These are phyloP conservation scores for Metroxylon sagu DNA, from an alignment of 176 grass and related monocot species.

Conservation along the genomic window DNA sequence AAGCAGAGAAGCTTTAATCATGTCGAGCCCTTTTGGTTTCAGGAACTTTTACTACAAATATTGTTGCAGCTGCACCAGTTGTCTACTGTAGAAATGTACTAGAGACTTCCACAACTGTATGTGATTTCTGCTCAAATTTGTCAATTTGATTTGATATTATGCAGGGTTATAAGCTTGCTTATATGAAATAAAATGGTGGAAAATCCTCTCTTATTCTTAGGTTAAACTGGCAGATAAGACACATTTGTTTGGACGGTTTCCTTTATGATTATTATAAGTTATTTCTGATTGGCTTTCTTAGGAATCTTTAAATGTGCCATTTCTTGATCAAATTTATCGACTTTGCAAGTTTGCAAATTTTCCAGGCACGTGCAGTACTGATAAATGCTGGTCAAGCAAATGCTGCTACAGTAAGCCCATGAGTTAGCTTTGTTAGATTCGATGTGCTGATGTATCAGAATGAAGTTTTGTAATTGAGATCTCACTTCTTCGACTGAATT, in stretches of 20 bases:
- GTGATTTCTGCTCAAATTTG: background rate
- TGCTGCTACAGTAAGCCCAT: constrained; percentile 87
- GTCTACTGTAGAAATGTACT: constrained; percentile 70
- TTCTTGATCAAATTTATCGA: background rate
- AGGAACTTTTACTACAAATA: constrained; percentile 90
- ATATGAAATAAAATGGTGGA: too few relatives aligned
- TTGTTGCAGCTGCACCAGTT: constrained; percentile 91
- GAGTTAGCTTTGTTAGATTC: constrained; percentile 13
- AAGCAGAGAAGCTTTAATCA: background rate
- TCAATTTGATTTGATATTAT: too few relatives aligned
- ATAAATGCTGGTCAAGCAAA: constrained; percentile 97
- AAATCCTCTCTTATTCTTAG: too few relatives aligned
- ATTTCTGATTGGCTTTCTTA: too few relatives aligned
- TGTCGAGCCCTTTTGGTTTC: constrained; percentile 8
- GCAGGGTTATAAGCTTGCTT: too few relatives aligned
- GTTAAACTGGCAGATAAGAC: too few relatives aligned
- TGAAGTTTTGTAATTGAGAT: too few relatives aligned
- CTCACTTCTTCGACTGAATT: too few relatives aligned
- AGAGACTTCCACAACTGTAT: constrained; percentile 49
- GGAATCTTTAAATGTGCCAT: too few relatives aligned
- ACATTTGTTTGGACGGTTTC: too few relatives aligned
- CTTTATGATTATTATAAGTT: too few relatives aligned
- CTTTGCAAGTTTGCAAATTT: constrained; percentile 6
- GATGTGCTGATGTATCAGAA: too few relatives aligned
- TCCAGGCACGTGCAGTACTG: constrained; percentile 77